These are phyloP conservation scores for Trametes polyzona DNA, from an alignment of 1,284 basidiomycete species.

Conservation along the genomic window DNA sequence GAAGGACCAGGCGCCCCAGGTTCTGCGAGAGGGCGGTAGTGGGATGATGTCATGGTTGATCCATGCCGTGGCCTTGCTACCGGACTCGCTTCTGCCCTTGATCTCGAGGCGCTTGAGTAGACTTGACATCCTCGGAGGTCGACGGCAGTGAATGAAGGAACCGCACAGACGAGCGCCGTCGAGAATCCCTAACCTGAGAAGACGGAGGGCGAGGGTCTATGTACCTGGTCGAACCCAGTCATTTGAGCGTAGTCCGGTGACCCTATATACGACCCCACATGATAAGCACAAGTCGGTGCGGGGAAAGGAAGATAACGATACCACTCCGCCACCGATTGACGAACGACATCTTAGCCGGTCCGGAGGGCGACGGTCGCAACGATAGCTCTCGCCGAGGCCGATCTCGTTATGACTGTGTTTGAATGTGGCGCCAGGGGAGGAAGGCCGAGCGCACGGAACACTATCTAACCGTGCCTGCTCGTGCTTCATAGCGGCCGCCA, in stretches of 20 bases:
- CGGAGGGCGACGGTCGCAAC: not conserved
- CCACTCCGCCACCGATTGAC: not conserved
- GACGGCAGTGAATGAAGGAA: not conserved
- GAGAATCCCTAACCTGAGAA: not conserved
- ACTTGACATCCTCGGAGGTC: not conserved
- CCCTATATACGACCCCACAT: not conserved
- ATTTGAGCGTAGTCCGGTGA: too few species aligned
- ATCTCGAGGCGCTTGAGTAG: conserved; percentile 24
- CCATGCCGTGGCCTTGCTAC: conserved; percentile 21
- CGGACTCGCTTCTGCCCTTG: conserved; percentile 15
- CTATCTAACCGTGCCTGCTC: too few species aligned
- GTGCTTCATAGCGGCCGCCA: too few species aligned
- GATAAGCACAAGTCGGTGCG: not conserved
- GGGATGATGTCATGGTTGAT: conserved; percentile 29
- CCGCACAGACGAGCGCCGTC: not conserved
- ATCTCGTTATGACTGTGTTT: too few species aligned
- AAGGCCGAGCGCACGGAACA: too few species aligned
- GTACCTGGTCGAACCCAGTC: not conserved
- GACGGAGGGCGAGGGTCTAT: not conserved
- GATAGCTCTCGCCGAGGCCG: not conserved
- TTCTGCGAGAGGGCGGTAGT: conserved; percentile 26
- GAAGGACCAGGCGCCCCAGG: conserved; percentile 29
- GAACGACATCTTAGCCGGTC: not conserved
- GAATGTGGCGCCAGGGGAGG: too few species aligned
- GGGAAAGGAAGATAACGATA: not conserved